phyloP scores from a whole-genome alignment of 179 eudicot genomes.

The Heliamphora pulchella region DNA sequence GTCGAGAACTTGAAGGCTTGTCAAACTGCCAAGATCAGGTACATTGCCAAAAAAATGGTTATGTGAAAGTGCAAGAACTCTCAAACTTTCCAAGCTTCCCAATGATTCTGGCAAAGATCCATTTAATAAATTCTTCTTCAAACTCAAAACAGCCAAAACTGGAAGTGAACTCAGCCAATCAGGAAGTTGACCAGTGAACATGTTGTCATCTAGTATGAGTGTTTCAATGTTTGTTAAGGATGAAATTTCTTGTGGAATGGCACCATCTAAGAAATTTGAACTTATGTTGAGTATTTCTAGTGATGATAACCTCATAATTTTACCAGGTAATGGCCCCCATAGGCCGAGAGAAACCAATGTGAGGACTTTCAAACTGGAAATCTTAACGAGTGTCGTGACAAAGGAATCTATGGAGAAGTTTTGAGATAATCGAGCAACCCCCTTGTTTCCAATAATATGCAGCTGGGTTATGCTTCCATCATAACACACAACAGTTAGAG shows the following conservation, averaged over 20 bases:
- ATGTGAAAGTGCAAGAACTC: constrained; percentile 63
- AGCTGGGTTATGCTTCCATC: constrained; percentile 69
- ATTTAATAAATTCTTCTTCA: constrained; percentile 58
- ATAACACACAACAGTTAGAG: constrained; percentile 69
- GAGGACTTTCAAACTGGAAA: constrained; percentile 77
- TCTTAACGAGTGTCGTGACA: constrained; percentile 42
- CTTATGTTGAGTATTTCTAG: constrained; percentile 76
- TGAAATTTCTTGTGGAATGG: constrained; percentile 48
- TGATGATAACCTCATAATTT: constrained; percentile 42
- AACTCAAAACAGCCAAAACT: constrained; percentile 60
- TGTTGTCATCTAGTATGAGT: constrained; percentile 62
- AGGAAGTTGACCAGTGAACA: constrained; percentile 52
- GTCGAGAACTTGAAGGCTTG: constrained; percentile 64
- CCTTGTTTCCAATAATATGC: constrained; percentile 47
- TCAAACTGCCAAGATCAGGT: constrained; percentile 62
- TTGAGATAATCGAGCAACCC: constrained; percentile 39
- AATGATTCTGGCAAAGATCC: constrained; percentile 64
- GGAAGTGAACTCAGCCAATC: constrained; percentile 52
- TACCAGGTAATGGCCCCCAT: constrained; percentile 59
- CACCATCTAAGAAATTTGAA: constrained; percentile 56
- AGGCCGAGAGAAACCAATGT: constrained; percentile 73
- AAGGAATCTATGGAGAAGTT: constrained; percentile 69
- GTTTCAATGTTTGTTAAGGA: constrained; percentile 54
- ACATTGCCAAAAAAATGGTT: constrained; percentile 61
- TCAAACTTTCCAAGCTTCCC: constrained; percentile 45